These are phyloP conservation scores for Neurospora sp. DNA, from an alignment of 495 filamentous ascomycete species.

Conservation along the genomic window DNA sequence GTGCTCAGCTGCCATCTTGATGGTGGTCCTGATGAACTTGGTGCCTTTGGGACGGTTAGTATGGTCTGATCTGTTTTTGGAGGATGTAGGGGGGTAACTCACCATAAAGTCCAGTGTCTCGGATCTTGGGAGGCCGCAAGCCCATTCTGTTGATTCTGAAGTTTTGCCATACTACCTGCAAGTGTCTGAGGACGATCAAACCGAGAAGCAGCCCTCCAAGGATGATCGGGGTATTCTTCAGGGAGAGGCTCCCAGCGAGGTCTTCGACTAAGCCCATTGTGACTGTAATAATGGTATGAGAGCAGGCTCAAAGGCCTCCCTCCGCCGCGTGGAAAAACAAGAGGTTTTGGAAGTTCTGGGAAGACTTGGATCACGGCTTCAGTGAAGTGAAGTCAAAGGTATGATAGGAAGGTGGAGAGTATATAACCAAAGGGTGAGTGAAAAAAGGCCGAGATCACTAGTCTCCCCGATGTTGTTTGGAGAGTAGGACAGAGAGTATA, in stretches of 20 bases:
- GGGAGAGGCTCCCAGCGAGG: constrained; percentile 25
- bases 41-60: constrained; percentile 36
- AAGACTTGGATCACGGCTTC: neutral
- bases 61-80: constrained; percentile 8
- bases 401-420: neutral
- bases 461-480: neutral
- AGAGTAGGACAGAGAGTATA: neutral
- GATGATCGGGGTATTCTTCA: constrained; percentile 18
- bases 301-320: neutral
- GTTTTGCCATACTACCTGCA: constrained; percentile 17
- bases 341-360: neutral
- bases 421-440: neutral
- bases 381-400: neutral
- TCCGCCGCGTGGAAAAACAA: neutral
- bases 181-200: constrained; percentile 17
- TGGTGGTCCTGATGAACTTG: constrained; percentile 46
- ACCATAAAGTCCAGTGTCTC: constrained; percentile 24
- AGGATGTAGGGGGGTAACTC: neutral
- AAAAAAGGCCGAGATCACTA: neutral
- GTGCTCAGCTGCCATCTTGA: constrained; percentile 40
- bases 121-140: constrained; percentile 9
- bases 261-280: constrained; percentile 34
- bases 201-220: constrained; percentile 19
- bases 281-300: neutral
- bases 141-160: constrained; percentile 33